Evolutionary conservation across 495 filamentous ascomycete species (phyloP).

Genomic region (Lasiosphaeria ovina): DNA sequence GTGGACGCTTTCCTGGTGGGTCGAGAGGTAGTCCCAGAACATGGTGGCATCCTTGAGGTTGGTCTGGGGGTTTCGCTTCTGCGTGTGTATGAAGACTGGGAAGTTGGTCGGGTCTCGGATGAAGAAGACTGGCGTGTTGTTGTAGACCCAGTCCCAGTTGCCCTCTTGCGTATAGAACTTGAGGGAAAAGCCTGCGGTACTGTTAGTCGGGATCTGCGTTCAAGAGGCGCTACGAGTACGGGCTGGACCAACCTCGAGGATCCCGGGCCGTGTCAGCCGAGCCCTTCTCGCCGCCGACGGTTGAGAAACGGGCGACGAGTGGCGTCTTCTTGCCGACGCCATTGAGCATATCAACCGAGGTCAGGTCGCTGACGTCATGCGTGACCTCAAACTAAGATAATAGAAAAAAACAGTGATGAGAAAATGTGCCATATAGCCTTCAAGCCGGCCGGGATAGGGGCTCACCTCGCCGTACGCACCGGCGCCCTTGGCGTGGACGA

Average conservation of each 20-base stretch:
- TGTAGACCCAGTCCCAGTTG: constrained; percentile 63
- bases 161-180: constrained; percentile 83
- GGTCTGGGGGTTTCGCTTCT: constrained; percentile 70
- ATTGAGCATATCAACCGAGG: constrained; percentile 46
- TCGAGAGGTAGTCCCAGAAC: constrained; percentile 25
- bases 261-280: constrained; percentile 66
- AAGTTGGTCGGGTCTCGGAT: constrained; percentile 71
- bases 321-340: constrained; percentile 65
- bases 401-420: no score
- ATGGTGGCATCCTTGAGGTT: constrained; percentile 55
- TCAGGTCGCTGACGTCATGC: constrained; percentile 41
- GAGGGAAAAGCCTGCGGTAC: constrained; percentile 49
- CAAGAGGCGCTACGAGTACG: no score
- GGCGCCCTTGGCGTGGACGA: constrained; percentile 62
- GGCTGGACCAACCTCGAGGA: constrained; percentile 49
- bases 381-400: constrained; percentile 51
- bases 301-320: constrained; percentile 63
- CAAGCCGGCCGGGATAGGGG: no score
- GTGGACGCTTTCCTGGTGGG: constrained; percentile 65
- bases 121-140: constrained; percentile 68
- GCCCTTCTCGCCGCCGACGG: constrained; percentile 65
- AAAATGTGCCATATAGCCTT: no score
- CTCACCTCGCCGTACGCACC: constrained; percentile 52
- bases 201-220: no score
- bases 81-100: constrained; percentile 70